Base-by-base conservation (phyloP, 306 rosid species). In the Malus sieversii region DNA sequence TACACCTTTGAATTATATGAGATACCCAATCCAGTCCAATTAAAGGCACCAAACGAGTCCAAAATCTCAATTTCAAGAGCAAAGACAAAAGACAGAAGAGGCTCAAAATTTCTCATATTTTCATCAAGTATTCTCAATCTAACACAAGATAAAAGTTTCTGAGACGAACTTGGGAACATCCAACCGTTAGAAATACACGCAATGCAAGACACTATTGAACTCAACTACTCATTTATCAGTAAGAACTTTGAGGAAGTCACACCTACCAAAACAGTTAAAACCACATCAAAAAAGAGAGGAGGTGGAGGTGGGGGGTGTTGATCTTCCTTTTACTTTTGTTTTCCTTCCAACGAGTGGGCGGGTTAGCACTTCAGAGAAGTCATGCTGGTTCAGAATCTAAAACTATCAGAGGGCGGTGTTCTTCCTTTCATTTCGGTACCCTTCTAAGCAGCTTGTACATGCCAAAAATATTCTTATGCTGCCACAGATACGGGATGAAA, bases 401-500 rank as follows among this genome's bases (percentile, higher is more conserved):
- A 20, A 30, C 60, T 12, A 33, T 68, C 67, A 75, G 67, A 32
- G 44, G 60, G 67, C 4, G 13, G 35, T 16, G 65, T 45, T 27
- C 33, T 22, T 22, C 18, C 29, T 20, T 68, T 83, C 82, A 91
- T 70, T 81, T 78, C 32, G 81, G 77, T 81, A 84, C 76, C 79
- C 92, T 93, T 81, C 80, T 78, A 66, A 89, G 87, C 75, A 93
- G 86, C 84, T 89, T 93, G 84, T 96, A 96, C 92, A 85, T 84
- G 84, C 99, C 99, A 82, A 96, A 96, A 32, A 87, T 88, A 82
- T 96, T 96, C 85, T 82, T 89, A n/a, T 80, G 80, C 86, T 85
- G 90, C 99, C 99, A 96, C 46, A 92, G 87, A 85, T 85, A 77
- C 2, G 98, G 99, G 65, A 96, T 87, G 88, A 92, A 96, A 78